A percentile compares a stretch with the other conserved stretches of the same genome.
phyloP scores from a whole-genome alignment of 805 yeast genomes.

The Wickerhamomyces hampshirensis region DNA sequence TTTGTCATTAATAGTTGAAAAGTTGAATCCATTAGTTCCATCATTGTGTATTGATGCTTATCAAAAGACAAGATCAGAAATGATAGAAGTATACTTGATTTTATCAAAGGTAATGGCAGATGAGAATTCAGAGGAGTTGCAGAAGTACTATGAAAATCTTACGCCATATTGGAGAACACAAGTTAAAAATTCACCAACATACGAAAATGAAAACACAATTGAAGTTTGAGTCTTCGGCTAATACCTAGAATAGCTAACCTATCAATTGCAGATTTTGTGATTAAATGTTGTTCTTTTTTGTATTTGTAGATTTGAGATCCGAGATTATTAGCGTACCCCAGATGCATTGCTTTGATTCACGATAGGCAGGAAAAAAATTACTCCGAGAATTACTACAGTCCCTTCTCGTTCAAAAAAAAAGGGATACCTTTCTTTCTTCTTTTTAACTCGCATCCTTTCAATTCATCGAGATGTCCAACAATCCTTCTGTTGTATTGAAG shows the following conservation, averaged over 20 bases:
- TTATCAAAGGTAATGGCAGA: slow-evolving; percentile 2
- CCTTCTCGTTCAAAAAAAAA: not conserved
- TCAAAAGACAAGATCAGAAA: slow-evolving; percentile 19
- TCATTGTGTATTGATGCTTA: slow-evolving; percentile 15
- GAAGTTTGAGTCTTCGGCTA: too few relatives aligned
- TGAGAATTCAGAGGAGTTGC: slow-evolving; percentile 1
- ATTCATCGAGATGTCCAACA: slow-evolving; percentile 12
- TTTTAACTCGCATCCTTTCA: not conserved
- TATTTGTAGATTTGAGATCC: too few relatives aligned
- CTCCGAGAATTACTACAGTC: not conserved
- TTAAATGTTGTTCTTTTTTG: too few relatives aligned
- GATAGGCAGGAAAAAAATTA: not conserved
- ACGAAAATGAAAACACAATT: too few relatives aligned
- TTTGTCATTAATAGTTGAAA: slow-evolving; percentile 1
- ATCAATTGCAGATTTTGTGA: too few relatives aligned
- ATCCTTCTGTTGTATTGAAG: slow-evolving; percentile 50
- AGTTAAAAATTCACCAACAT: slow-evolving; percentile 2
- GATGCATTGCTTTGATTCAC: not conserved
- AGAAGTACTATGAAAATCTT: slow-evolving; percentile 9
- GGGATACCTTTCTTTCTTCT: not conserved
- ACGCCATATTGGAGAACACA: slow-evolving; percentile 11
- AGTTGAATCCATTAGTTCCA: slow-evolving; percentile 6
- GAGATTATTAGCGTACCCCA: too few relatives aligned
- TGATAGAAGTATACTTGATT: slow-evolving; percentile 17
- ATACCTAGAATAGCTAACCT: too few relatives aligned